Conservation (phyloP, 345 rosid species). For the Mercurialis annua region DNA sequence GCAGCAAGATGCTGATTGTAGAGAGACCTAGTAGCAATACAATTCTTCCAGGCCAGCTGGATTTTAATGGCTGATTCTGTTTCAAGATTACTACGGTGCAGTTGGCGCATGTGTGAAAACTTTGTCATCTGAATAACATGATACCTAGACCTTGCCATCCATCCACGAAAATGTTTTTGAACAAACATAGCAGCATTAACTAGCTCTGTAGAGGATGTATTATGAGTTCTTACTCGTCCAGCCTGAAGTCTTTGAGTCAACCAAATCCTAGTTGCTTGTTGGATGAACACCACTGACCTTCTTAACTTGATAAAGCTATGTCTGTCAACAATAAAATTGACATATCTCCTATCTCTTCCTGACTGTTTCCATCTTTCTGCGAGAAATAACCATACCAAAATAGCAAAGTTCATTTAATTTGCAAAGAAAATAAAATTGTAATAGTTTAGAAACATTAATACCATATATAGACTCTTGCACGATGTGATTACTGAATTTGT, state of each 20-base stretch:
- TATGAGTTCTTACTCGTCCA: constrained; percentile 2
- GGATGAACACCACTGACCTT: constrained; percentile 48
- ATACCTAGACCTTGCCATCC: constrained; percentile 20
- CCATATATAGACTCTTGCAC: constrained; percentile 34
- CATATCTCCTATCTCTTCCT: constrained; percentile 32
- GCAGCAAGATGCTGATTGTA: constrained; percentile 20
- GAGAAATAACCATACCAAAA: constrained; percentile 15
- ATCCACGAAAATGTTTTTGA: constrained; percentile 27
- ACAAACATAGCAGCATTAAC: constrained; percentile 23
- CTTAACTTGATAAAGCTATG: constrained; percentile 43
- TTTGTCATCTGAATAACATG: constrained; percentile 17
- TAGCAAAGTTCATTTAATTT: not conserved
- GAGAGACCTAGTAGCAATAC: constrained; percentile 19
- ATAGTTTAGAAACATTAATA: constrained; percentile 13
- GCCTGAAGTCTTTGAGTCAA: constrained; percentile 24
- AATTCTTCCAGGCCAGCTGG: constrained; percentile 57
- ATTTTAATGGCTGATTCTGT: constrained; percentile 46
- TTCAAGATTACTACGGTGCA: constrained; percentile 21
- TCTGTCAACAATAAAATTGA: constrained; percentile 46
- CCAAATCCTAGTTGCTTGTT: constrained; percentile 57
- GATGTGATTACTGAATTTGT: constrained; percentile 17
- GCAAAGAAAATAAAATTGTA: constrained; percentile 1
- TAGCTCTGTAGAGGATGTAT: constrained; percentile 17
- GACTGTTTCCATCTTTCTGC: constrained; percentile 36
- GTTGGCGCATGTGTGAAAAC: constrained; percentile 13